Conservation (phyloP, 78 protist species). For the Dictyostelium citrinum region DNA sequence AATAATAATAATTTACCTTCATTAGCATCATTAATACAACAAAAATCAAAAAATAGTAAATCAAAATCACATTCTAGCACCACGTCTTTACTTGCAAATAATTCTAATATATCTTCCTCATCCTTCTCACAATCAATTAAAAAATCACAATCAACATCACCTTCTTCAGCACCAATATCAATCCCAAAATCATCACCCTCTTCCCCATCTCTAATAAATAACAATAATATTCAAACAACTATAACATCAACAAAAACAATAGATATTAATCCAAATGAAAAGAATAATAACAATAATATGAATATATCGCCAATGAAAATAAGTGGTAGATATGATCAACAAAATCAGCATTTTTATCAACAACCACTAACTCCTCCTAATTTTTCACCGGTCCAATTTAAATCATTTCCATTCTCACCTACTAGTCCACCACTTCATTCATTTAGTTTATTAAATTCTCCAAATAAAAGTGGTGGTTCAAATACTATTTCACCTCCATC, state of each 20-base stretch:
- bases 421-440: constrained; percentile 10
- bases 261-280: too few relatives aligned
- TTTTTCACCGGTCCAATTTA: constrained; percentile 30
- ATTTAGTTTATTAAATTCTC: constrained; percentile 18
- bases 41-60: not conserved
- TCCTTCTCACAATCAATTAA: not conserved
- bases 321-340: not conserved
- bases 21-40: not conserved
- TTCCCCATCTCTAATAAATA: not conserved
- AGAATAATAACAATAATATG: not conserved
- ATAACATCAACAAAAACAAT: not conserved
- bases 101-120: not conserved
- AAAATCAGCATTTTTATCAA: not conserved
- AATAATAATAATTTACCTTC: not conserved
- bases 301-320: not conserved
- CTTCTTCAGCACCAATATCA: constrained; percentile 56
- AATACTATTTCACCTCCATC: constrained; percentile 43
- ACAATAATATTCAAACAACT: too few relatives aligned
- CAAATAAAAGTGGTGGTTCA: not conserved
- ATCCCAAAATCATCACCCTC: not conserved
- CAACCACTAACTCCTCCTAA: constrained; percentile 15
- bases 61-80: not conserved
- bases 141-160: constrained; percentile 51
- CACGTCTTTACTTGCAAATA: not conserved
- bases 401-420: constrained; percentile 27